Evolutionary conservation across 2,329 filamentous ascomycete species (phyloP), one percentile per base, ranked within the genome.

Genomic region (Ophiosphaerella narmari): DNA sequence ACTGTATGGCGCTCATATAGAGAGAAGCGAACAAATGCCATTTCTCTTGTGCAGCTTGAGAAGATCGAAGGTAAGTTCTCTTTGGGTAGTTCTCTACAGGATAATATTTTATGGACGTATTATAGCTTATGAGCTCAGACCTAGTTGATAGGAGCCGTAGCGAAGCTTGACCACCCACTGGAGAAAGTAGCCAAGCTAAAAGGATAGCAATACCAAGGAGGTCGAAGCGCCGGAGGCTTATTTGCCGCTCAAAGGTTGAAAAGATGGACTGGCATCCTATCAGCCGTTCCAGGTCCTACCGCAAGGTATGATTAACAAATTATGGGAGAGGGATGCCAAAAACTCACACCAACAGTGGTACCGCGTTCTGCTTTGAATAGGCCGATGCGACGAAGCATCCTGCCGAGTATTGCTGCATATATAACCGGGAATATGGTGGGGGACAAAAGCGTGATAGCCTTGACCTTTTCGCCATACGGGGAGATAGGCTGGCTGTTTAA

Each of bases 201-300:
- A 48, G 35, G 33, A 53, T 29, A 12, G 38, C 35, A 4, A 52
- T 9, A 16, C 54, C 51, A 13, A 57, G 35, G 1, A 47, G 5
- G 11, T 53, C 51, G 8, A 54, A 14, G 14, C 41, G 34, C 2
- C 43, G 44, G 1, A 57, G 35, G 6, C 39, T 46, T 9, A 54
- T 29, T 16, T 51, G 46, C 31, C 48, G 42, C 32, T 57, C 54
- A 7, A 57, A 18, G 2, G 48, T 45, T 12, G 50, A 48, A 33
- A 51, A 57, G 4, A 57, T 35, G 7, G 51, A 57, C 21, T 53
- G 47, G 31, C 50, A 54, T 12, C 54, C 54, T 16, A 54, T 41
- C 4, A 57, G 36, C 9, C 51, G 38, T 29, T 57, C 54, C 7
- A 57, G 9, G 2, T 40, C 48, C 54, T 29, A 29, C 26, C 2